Percentiles rank a stretch among this genome's conserved stretches.
Conservation (phyloP, 768 basidiomycete genomes). For the Paxillus ammoniavirescens region DNA sequence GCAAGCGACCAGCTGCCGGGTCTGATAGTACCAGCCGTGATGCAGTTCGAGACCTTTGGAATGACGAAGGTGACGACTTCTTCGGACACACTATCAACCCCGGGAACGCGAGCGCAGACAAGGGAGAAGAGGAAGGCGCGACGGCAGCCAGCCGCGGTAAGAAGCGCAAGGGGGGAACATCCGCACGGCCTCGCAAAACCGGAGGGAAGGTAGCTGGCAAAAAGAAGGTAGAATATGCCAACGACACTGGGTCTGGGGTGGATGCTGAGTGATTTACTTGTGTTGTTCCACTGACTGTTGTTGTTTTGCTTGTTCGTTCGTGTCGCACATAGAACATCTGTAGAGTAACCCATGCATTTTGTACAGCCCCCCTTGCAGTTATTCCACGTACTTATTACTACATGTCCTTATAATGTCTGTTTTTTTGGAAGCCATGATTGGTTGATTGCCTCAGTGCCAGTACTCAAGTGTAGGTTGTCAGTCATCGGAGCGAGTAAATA, state of each 20-base stretch:
- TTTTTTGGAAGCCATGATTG: conserved; percentile 1
- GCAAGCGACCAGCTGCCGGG: conserved; percentile 34
- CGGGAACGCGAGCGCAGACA: conserved; percentile 19
- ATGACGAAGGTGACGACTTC: conserved; percentile 85
- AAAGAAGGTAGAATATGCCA: conserved; percentile 27
- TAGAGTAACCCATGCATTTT: conserved; percentile 31
- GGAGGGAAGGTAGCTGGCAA: conserved; percentile 30
- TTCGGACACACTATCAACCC: conserved; percentile 57
- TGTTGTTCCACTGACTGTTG: conserved; percentile 10
- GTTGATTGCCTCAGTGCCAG: no score
- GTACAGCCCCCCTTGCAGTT: conserved; percentile 24
- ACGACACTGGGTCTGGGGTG: conserved; percentile 24
- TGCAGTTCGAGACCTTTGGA: conserved; percentile 68
- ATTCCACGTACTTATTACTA: conserved; percentile 18
- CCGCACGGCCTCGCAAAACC: conserved; percentile 25
- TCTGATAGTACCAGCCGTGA: conserved; percentile 34
- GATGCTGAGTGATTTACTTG: conserved; percentile 25
- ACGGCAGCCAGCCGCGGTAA: conserved; percentile 28
- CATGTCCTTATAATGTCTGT: conserved; percentile 27
- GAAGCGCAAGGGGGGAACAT: conserved; percentile 32
- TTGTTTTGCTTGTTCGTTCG: conserved; percentile 7
- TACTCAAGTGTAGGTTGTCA: no score
- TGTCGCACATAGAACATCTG: conserved; percentile 18
- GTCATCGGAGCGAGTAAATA: no score
- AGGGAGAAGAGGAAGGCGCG: conserved; percentile 30